Evolutionary conservation across 2,329 filamentous ascomycete species (phyloP), one percentile per base, ranked within the genome.

Genomic region (Aspergillus ustus): DNA sequence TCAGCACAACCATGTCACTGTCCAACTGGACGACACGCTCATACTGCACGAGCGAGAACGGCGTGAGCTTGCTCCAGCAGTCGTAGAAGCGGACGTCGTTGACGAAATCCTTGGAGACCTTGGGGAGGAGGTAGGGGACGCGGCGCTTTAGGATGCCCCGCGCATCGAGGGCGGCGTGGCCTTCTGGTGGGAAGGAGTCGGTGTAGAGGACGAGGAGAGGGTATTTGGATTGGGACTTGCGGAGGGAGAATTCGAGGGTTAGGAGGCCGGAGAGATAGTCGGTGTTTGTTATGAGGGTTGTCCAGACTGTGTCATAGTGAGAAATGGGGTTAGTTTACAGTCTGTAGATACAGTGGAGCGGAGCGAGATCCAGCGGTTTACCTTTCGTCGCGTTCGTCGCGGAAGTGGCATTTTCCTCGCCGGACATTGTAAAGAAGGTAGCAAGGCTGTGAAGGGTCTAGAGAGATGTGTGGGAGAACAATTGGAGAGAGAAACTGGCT

Each of bases 1-100:
- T 83, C 66, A 89, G 78, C 7, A 92, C 87, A 54, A 96, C 80
- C 92, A 96, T 96, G 79, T 97, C 93, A 71, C 89, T 90, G 78
- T 97, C 93, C 58, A 97, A 83, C 78, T 92, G 90, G 40, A 96
- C 90, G 37, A 96, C 86, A 45, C 92, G 86, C 28, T 89, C 83
- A 78, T 93, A 96, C 74, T 93, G 87, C 19, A 83, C 83, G 34
- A 96, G 82, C 22, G 86, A 88, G 75, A 96, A 97, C 6, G 90
- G 87, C 17, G 89, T 86, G 29, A 97, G 85, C 79, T 96, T 97
- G 77, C 85, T 91, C 92, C 92, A 97, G 83, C 90, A 93, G 77
- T 96, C 91, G 78, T 92, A 89, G 83, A 96, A 96, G 68, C 93
- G 89, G 53, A 89, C 88, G 76, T 96, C 92, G 63, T 90, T 85